Base-by-base conservation (phyloP, 805 yeast genomes). In the Candida vartiovaarae region DNA sequence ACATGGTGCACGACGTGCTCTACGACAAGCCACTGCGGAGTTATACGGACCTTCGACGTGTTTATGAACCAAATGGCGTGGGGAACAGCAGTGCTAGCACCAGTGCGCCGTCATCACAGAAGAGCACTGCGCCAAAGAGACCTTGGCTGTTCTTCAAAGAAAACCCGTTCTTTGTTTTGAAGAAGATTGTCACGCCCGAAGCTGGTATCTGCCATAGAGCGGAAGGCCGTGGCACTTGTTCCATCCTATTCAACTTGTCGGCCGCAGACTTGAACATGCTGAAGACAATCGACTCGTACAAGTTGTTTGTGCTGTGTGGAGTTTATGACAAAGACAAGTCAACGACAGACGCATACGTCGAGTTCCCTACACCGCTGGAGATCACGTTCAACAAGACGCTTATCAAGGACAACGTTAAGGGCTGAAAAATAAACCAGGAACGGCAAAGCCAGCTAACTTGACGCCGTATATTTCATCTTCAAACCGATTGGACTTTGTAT, bases 401-500 rank as follows among this genome's bases (percentile, higher is more conserved):
- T 11, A 57, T 82, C 2, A 72, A 71, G 34, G 80, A 72, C 32
- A 77, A 77, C 46, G 75, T 80, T 2, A 76, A 80, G 43, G 97
- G 97, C 65, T 89, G 29, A 87, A 87, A 56, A 83, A 82, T 38
- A 76, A 73, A 46, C 74, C 75, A 0, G 96, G 95, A 0, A 81
- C 96, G 0, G 82, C 89, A 1, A 74, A 77, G 47, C 96, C 97
- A 0, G 89, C 87, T 0, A 84, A 90, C 59, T 52, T 91, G 35
- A 84, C 95, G 0, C 68, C 69, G 3, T 65, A 67, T 35, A 39
- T 75, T n/a, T 47, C 59, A 25, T 56, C 49, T 5, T 36, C 50
- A 24, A 82, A 79, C 55, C 55, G 58, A 7, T 56, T 83, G 32
- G 75, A 74, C 44, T 57, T 82, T 27, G 69, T 72, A 3, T 85